Base-by-base conservation (phyloP, 2,329 filamentous ascomycete genomes). In the Saccharata proteae region DNA sequence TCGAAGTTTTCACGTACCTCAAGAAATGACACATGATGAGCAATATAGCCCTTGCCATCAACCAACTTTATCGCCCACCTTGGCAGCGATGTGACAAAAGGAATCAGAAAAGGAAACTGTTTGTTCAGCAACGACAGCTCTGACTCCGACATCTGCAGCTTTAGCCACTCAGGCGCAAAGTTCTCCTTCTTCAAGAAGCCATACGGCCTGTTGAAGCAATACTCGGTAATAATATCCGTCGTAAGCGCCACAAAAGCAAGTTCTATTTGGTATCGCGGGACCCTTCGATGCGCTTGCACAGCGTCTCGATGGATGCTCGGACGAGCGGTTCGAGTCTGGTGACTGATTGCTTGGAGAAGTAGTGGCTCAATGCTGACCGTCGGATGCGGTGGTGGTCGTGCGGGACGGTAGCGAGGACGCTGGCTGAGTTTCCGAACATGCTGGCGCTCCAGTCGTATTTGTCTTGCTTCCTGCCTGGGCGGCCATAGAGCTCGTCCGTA, bases 321-420 rank as follows among this genome's bases (percentile, higher is more conserved):
- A 47, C 37, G 19, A 38, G 15, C n/a, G 39, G 38, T 28, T 48
- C 42, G 10, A 48, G 26, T 14, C 39, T 38, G 7, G 34, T 32
- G 21, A 49, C 40, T 10, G 37, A 40, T 7, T 38, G 38, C 34
- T 43, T 49, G 9, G 42, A 44, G 31, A 50, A 49, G 42, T 44
- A 50, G 1, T 37, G 38, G 16, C 39, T 42, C 21, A 49, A 26
- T 8, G 47, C 38, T 11, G 33, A 36, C 8, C 47, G 37, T 11
- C 47, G 38, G 7, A 39, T 21, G 11, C 36, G 30, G 23, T 49
- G 45, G 4, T 39, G 27, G 1, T 45, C 38, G 16, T 45, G 40
- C 7, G 36, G 30, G 6, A 42, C 43, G 8, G 47, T 42, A 7
- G 32, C 32, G 13, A 38, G 29, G 18, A 34, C 22, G 9, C 34